Conservation (phyloP, 2,329 filamentous ascomycete genomes). For the Clonostachys solani region DNA sequence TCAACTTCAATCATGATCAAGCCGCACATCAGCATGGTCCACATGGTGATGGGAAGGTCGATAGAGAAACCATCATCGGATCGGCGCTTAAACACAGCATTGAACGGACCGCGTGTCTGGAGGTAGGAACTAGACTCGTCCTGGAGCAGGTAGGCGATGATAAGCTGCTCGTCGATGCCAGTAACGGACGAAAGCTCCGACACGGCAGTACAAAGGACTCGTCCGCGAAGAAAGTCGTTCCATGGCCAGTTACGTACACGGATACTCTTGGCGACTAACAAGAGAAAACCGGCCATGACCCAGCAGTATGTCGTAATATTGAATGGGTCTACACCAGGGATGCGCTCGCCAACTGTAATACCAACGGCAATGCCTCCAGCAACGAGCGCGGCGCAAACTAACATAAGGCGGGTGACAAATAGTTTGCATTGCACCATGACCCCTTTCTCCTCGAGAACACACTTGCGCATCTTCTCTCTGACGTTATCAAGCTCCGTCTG, state of each 20-base stretch:
- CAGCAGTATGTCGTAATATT: constrained; percentile 14
- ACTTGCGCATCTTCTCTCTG: background rate
- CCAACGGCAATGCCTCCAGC: background rate
- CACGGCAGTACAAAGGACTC: constrained; percentile 12
- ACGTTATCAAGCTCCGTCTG: background rate
- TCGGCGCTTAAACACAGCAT: constrained; percentile 4
- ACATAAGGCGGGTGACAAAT: background rate
- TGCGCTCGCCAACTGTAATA: background rate
- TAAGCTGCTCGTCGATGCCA: constrained; percentile 10
- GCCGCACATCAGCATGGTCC: background rate
- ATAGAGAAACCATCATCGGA: constrained; percentile 1
- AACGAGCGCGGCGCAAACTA: background rate
- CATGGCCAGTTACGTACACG: constrained; percentile 16
- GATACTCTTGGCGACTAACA: constrained; percentile 13
- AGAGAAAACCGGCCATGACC: constrained; percentile 15
- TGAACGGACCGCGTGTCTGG: constrained; percentile 12
- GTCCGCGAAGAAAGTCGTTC: constrained; percentile 13
- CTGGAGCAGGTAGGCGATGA: constrained; percentile 12
- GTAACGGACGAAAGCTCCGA: constrained; percentile 12
- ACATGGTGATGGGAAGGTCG: background rate
- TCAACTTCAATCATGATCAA: background rate
- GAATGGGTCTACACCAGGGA: constrained; percentile 15
- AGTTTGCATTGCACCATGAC: background rate
- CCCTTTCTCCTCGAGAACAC: background rate
- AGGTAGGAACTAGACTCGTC: constrained; percentile 8